phyloP scores from a whole-genome alignment of 495 filamentous ascomycete genomes.

The Aspergillus kassunensis region DNA sequence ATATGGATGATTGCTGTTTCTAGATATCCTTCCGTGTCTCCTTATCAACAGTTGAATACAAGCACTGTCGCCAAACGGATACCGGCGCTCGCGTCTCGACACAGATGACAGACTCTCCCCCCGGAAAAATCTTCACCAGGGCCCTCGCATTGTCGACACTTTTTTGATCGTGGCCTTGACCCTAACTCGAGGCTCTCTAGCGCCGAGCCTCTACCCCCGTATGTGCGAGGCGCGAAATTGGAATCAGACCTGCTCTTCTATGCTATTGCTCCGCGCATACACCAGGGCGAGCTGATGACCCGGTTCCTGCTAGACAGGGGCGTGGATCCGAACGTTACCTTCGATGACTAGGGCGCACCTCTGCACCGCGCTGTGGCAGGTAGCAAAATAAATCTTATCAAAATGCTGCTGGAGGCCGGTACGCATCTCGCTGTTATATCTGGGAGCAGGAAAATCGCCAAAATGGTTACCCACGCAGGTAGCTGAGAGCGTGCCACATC shows the following conservation, averaged over 20 bases:
- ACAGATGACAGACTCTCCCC: too few relatives aligned
- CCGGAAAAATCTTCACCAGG: too few relatives aligned
- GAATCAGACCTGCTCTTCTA: conserved; percentile 10
- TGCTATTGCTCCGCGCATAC: background rate
- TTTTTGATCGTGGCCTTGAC: too few relatives aligned
- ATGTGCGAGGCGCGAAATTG: conserved; percentile 8
- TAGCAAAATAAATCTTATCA: background rate
- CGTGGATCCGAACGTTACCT: conserved; percentile 14
- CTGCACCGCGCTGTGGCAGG: conserved; percentile 9
- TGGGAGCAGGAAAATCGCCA: background rate
- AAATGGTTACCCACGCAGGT: background rate
- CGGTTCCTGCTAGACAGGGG: conserved; percentile 15
- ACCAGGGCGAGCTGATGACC: conserved; percentile 8
- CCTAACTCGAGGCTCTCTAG: too few relatives aligned
- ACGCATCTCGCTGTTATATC: conserved; percentile 14
- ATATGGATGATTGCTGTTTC: too few relatives aligned
- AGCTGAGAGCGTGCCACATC: background rate
- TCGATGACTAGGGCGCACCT: conserved; percentile 12
- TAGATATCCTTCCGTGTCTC: too few relatives aligned
- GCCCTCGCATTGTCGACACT: too few relatives aligned
- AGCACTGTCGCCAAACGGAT: too few relatives aligned
- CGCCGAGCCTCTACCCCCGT: too few relatives aligned
- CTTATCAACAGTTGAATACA: too few relatives aligned
- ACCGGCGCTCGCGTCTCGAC: too few relatives aligned
- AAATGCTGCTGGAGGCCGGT: conserved; percentile 15